Conservation (phyloP, 805 yeast species). For the Teunomyces lycoperdinae region DNA sequence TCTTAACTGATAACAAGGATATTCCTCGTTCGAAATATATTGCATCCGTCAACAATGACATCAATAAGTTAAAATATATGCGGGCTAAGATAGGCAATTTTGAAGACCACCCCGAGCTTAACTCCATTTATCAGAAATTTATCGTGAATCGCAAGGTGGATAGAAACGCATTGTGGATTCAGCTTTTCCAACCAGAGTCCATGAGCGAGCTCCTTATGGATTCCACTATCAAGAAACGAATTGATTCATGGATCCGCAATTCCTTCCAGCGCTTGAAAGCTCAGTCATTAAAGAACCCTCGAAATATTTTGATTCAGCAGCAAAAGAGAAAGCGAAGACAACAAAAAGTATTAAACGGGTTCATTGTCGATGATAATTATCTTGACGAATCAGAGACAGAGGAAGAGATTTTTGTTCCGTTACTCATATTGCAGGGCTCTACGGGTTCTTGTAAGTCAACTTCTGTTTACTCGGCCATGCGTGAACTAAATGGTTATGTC, state of each 20-base stretch:
- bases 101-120: slow-evolving; percentile 7
- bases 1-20: background rate
- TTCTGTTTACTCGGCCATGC: slow-evolving; percentile 63
- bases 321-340: slow-evolving; percentile 18
- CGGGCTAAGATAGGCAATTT: slow-evolving; percentile 10
- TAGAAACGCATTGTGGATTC: slow-evolving; percentile 36
- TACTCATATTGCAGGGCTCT: slow-evolving; percentile 67
- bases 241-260: slow-evolving; percentile 40
- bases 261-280: slow-evolving; percentile 34
- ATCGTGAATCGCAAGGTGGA: slow-evolving; percentile 1
- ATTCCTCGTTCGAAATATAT: background rate
- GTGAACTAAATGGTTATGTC: slow-evolving; percentile 63
- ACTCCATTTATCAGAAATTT: slow-evolving; percentile 11
- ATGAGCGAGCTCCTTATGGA: slow-evolving; percentile 35
- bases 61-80: background rate
- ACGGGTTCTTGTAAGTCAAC: slow-evolving; percentile 78
- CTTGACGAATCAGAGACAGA: slow-evolving; percentile 25
- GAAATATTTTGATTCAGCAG: slow-evolving; percentile 26
- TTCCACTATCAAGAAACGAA: slow-evolving; percentile 13
- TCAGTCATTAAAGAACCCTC: slow-evolving; percentile 30
- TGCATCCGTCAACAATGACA: background rate
- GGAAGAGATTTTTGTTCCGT: slow-evolving; percentile 52
- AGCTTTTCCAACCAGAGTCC: slow-evolving; percentile 40
- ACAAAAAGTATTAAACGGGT: slow-evolving; percentile 25
- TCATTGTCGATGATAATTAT: slow-evolving; percentile 36